These are phyloP conservation scores for Aspergillus haitiensis DNA, from an alignment of 495 filamentous ascomycete genomes.

Conservation along the genomic window DNA sequence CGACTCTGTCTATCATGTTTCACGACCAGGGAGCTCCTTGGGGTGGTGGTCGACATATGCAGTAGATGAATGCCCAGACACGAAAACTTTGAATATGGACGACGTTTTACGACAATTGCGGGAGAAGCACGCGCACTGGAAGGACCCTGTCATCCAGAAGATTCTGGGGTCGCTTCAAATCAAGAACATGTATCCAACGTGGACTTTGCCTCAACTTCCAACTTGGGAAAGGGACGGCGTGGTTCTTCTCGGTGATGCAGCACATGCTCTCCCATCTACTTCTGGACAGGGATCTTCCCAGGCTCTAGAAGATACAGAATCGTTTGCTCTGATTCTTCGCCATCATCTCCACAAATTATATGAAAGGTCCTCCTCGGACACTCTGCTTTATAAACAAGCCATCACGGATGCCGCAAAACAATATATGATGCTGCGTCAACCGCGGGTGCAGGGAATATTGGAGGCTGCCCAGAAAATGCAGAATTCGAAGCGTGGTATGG, in stretches of 20 bases:
- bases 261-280: slow-evolving; percentile 49
- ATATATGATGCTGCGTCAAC: slow-evolving; percentile 34
- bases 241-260: slow-evolving; percentile 46
- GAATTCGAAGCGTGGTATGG: slow-evolving; percentile 35
- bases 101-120: slow-evolving; percentile 43
- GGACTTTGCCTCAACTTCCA: slow-evolving; percentile 50
- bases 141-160: slow-evolving; percentile 50
- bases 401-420: slow-evolving; percentile 30
- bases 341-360: slow-evolving; percentile 27
- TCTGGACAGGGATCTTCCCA: slow-evolving; percentile 51
- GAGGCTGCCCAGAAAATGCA: slow-evolving; percentile 33
- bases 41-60: slow-evolving; percentile 54
- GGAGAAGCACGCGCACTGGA: slow-evolving; percentile 48
- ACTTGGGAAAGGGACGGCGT: slow-evolving; percentile 46
- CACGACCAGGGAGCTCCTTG: slow-evolving; percentile 36
- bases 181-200: slow-evolving; percentile 54
- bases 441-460: slow-evolving; percentile 33
- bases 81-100: slow-evolving; percentile 38
- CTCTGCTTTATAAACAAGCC: slow-evolving; percentile 12
- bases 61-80: slow-evolving; percentile 37
- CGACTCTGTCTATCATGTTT: slow-evolving; percentile 32
- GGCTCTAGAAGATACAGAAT: slow-evolving; percentile 48
- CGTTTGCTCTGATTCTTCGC: slow-evolving; percentile 37
- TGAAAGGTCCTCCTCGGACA: not conserved
- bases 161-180: slow-evolving; percentile 43